Evolutionary conservation across 2,329 filamentous ascomycete genomes (phyloP), one percentile per base, ranked within the genome.

Genomic region (Drechslerella dactyloides): DNA sequence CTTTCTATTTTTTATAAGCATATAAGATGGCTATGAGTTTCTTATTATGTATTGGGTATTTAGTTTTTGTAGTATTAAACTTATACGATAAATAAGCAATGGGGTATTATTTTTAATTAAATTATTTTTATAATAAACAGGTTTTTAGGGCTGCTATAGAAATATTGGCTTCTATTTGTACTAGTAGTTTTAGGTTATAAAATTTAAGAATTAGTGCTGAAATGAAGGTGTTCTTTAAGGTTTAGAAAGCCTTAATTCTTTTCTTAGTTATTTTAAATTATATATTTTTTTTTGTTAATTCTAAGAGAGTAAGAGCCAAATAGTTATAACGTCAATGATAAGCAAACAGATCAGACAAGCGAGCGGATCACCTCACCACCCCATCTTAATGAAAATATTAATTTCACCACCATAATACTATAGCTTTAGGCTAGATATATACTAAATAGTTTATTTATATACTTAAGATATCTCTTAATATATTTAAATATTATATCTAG

Each of bases 181-280:
- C 13, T 51, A 40, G 15, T 30, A 35, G 46, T 23, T 6, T 56
- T 48, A 6, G 46, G 4, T 5, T 35, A 56, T 35, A 35, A 7
- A 56, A 35, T 56, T 30, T 60, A 60, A 27, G 19, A 53, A 51
- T 51, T 23, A 27, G 24, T 35, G 10, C 56, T 60, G 56, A 4
- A 53, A 52, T 51, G 17, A 24, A 35, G 4, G 17, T 15, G 7
- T 11, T 35, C 15, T 60, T 23, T 19, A 51, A 60, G 11, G 13
- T 51, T 57, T 51, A 57, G 15, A 60, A 51, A n/a, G 15, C 15
- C 3, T 11, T 13, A 11, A 35, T 56, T 35, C 46, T 4, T 23
- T 4, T n/a, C 13, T 30, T 48, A 6, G 3, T 6, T 27, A 40
- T 30, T 40, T 30, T 35, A 42, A 42, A 42, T 3, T 4, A 6